Evolutionary conservation across 2,329 filamentous ascomycete genomes (phyloP).

Genomic region (Alternaria conjuncta): DNA sequence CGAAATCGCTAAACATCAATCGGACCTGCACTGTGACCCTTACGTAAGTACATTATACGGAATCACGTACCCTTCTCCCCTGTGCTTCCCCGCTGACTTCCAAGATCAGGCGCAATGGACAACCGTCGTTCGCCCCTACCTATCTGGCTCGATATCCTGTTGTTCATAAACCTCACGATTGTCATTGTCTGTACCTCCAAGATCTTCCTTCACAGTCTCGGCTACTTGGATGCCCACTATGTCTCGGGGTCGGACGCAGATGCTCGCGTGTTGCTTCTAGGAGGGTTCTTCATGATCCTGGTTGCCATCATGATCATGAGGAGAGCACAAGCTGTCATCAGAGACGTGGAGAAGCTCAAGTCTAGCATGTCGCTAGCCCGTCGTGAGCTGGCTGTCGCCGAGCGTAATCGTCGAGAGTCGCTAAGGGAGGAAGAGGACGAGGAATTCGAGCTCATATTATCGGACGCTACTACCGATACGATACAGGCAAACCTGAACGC

Average conservation of each 20-base stretch:
- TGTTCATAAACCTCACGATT: neutral
- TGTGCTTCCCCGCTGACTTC: neutral
- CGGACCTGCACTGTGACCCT: neutral
- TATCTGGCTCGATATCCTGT: neutral
- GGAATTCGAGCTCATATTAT: neutral
- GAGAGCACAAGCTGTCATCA: neutral
- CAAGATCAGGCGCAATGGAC: neutral
- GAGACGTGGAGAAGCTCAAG: neutral
- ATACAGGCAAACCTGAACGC: neutral
- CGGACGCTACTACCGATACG: neutral
- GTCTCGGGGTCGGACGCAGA: neutral
- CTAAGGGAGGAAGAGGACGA: neutral
- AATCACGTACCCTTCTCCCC: neutral
- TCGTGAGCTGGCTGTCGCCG: neutral
- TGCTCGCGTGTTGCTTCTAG: neutral
- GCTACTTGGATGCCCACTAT: neutral
- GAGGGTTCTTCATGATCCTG: neutral
- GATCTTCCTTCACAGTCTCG: neutral
- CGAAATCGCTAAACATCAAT: neutral
- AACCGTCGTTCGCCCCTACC: neutral
- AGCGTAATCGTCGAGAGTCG: neutral
- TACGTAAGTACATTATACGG: neutral
- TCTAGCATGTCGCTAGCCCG: neutral
- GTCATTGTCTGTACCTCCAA: neutral
- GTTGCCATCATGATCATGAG: neutral